Conservation (phyloP, 177 flowering plant species). For the Telopea speciosissima region DNA sequence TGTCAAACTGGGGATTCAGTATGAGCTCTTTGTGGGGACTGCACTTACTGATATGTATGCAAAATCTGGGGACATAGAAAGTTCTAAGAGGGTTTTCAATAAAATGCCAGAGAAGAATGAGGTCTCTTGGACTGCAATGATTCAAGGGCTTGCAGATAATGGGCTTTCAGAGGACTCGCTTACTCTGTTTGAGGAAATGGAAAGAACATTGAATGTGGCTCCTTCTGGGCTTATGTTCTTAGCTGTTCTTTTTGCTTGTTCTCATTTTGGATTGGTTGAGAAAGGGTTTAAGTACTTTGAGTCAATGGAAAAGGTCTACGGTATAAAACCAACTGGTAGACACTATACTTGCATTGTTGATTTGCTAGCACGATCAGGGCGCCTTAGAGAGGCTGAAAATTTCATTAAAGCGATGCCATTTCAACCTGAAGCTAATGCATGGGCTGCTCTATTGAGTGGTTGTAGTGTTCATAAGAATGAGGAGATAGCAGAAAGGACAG, state of each 20-base stretch:
- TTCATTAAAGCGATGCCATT: slow-evolving; percentile 47
- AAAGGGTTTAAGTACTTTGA: slow-evolving; percentile 45
- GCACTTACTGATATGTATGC: slow-evolving; percentile 65
- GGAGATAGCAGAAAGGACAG: slow-evolving; percentile 40
- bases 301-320: slow-evolving; percentile 44
- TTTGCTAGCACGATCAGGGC: slow-evolving; percentile 56
- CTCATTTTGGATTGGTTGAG: slow-evolving; percentile 61
- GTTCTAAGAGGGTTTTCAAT: slow-evolving; percentile 34
- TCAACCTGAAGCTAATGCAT: slow-evolving; percentile 44
- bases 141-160: slow-evolving; percentile 63
- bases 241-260: slow-evolving; percentile 57
- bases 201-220: slow-evolving; percentile 20
- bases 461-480: slow-evolving; percentile 45
- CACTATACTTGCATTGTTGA: slow-evolving; percentile 59
- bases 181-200: slow-evolving; percentile 43
- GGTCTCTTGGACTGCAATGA: slow-evolving; percentile 55
- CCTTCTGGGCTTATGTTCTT: slow-evolving; percentile 46
- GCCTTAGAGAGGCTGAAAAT: slow-evolving; percentile 49
- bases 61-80: slow-evolving; percentile 49
- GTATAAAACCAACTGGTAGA: slow-evolving; percentile 39
- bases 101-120: slow-evolving; percentile 45
- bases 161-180: slow-evolving; percentile 47
- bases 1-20: slow-evolving; percentile 37
- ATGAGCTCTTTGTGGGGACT: slow-evolving; percentile 44
- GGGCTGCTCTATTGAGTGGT: slow-evolving; percentile 58